A percentile compares a stretch with the other conserved stretches of the same genome.
phyloP scores from a whole-genome alignment of 2,329 filamentous ascomycete species.

The Onygenales sp. region DNA sequence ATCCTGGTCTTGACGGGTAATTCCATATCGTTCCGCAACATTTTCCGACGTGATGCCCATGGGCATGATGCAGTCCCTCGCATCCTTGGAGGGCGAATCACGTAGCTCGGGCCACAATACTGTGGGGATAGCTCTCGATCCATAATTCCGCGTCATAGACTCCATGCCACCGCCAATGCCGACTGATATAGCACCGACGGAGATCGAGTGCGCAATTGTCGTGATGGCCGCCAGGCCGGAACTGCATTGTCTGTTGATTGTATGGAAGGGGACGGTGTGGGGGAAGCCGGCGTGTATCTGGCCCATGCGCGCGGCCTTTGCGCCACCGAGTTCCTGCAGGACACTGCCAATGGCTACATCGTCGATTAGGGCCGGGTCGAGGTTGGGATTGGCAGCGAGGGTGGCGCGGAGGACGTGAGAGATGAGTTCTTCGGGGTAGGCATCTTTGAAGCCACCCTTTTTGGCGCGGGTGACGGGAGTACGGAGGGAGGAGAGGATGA shows the following conservation, averaged over 20 bases:
- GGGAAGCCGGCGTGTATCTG: constrained; percentile 74
- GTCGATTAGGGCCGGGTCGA: constrained; percentile 60
- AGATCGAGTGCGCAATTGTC: constrained; percentile 63
- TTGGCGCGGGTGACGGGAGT: constrained; percentile 78
- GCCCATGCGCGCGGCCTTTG: constrained; percentile 85
- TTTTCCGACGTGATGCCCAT: constrained; percentile 92
- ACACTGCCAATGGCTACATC: constrained; percentile 85
- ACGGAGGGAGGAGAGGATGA: constrained; percentile 82
- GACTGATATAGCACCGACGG: constrained; percentile 59
- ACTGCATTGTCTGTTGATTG: constrained; percentile 79
- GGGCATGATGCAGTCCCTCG: constrained; percentile 80
- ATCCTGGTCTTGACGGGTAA: constrained; percentile 70
- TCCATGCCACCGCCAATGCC: constrained; percentile 89
- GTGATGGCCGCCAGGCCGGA: constrained; percentile 71
- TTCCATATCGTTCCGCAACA: constrained; percentile 66
- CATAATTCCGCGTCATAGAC: constrained; percentile 92
- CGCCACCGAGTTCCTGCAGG: constrained; percentile 80
- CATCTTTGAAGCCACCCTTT: constrained; percentile 75
- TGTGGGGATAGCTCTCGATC: constrained; percentile 69
- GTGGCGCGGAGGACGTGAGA: constrained; percentile 55
- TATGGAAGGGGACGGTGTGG: constrained; percentile 65
- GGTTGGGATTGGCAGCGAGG: constrained; percentile 60
- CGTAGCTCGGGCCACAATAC: constrained; percentile 67
- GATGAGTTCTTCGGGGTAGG: constrained; percentile 84
- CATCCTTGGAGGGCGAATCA: constrained; percentile 56